A percentile compares a stretch with the other conserved stretches of the same genome.
Conservation (phyloP, 1,284 basidiomycete genomes). For the Trichosporon sp. region DNA sequence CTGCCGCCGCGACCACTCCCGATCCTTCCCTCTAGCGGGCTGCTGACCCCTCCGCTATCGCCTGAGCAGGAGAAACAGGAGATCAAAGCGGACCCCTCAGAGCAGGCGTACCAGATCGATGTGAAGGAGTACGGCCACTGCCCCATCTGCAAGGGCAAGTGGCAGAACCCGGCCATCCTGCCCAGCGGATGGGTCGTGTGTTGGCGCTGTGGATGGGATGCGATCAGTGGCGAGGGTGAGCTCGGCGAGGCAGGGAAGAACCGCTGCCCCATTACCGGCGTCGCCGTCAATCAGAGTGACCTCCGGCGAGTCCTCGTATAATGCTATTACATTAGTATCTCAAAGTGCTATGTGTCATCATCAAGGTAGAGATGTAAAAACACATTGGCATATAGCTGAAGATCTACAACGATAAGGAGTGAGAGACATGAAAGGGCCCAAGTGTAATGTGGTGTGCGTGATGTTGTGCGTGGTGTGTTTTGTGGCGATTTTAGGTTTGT, state of each 20-base stretch:
- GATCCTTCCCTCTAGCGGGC: slow-evolving; percentile 37
- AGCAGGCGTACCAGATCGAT: slow-evolving; percentile 17
- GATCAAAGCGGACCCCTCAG: slow-evolving; percentile 41
- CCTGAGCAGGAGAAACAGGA: slow-evolving; percentile 58
- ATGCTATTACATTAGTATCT: neutral
- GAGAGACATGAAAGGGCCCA: neutral
- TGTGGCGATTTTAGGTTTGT: too few relatives aligned
- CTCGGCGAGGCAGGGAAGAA: slow-evolving; percentile 45
- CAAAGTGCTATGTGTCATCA: neutral
- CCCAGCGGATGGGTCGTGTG: slow-evolving; percentile 94
- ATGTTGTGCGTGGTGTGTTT: neutral
- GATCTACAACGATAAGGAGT: neutral
- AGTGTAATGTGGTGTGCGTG: neutral
- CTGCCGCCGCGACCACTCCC: slow-evolving; percentile 66
- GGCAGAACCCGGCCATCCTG: slow-evolving; percentile 83
- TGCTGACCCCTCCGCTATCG: slow-evolving; percentile 26
- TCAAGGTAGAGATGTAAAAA: neutral
- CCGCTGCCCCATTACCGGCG: slow-evolving; percentile 79
- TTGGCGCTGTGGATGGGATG: slow-evolving; percentile 83
- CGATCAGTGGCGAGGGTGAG: slow-evolving; percentile 60
- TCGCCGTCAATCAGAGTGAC: slow-evolving; percentile 68
- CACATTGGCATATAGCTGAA: neutral
- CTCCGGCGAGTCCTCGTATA: slow-evolving; percentile 76
- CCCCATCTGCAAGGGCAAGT: slow-evolving; percentile 67
- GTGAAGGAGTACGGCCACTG: slow-evolving; percentile 67